Evolutionary conservation across 2,329 filamentous ascomycete genomes (phyloP).

Genomic region (Coniochaeta sp.): DNA sequence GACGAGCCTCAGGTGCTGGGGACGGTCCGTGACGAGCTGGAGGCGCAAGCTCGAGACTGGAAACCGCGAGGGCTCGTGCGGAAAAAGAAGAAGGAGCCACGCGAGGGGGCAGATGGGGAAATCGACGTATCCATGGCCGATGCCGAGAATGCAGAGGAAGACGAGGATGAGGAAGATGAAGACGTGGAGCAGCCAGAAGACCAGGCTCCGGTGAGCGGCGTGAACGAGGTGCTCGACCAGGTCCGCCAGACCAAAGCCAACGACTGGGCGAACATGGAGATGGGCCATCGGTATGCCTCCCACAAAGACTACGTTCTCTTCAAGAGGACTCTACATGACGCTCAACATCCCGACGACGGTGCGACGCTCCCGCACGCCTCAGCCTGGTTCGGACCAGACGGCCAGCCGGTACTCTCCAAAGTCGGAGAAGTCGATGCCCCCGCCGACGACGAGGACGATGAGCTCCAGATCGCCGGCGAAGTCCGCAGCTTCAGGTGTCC

Average conservation of each 20-base stretch:
- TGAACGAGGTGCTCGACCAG: conserved; percentile 26
- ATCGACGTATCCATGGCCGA: conserved; percentile 2
- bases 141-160: conserved; percentile 10
- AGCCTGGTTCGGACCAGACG: conserved; percentile 45
- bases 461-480: conserved; percentile 59
- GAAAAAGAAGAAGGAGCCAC: conserved; percentile 7
- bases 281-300: conserved; percentile 42
- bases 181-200: conserved; percentile 15
- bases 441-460: conserved; percentile 49
- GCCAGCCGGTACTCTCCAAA: conserved; percentile 24
- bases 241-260: conserved; percentile 27
- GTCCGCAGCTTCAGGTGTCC: conserved; percentile 63
- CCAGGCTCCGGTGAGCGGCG: conserved; percentile 18
- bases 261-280: conserved; percentile 34
- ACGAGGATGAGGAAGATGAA: conserved; percentile 17
- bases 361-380: conserved; percentile 45
- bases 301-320: conserved; percentile 56
- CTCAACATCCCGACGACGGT: conserved; percentile 39
- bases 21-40: conserved; percentile 24
- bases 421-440: conserved; percentile 7
- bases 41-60: conserved; percentile 13
- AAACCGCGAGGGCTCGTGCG: conserved; percentile 10
- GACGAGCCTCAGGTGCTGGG: conserved; percentile 36
- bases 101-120: conserved; percentile 5
- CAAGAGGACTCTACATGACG: conserved; percentile 51